Base-by-base conservation (phyloP, 2,329 filamentous ascomycete genomes). In the Calonectria pseudoturangicola region DNA sequence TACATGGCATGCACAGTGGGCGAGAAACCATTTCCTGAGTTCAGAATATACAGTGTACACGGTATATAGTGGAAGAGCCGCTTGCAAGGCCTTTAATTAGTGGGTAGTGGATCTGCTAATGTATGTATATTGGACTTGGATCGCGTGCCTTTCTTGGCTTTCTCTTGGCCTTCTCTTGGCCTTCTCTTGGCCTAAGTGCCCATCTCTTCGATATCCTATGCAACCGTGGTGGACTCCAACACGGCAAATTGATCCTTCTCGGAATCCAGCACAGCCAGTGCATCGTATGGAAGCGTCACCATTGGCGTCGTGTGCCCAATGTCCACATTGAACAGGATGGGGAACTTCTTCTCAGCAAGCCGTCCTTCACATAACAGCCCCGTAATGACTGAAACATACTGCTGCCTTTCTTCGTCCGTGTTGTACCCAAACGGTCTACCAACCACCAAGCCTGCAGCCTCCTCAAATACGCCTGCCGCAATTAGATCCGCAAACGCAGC, bases 271-370 rank as follows among this genome's bases (percentile, higher is more conserved):
- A 77, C 73, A 18, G 80, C 85, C 72, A 86, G 48, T 1, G 81
- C 80, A 75, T 85, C 85, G 50, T 78, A 82, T 0, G 85, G 85
- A 30, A 87, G 70, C 0, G 86, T 87, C 6, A 87, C 79, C 75
- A 86, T 81, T 0, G 86, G 85, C 10, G 78, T 79, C 0, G 85
- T 86, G 73, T 87, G 85, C 0, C 86, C 86, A 54, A 87, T 77
- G 51, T 87, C 86, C 0, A 87, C 83, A 28, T 83, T 82, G 10
- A 84, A 84, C 65, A 87, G 39, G 12, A 87, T 85, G 0, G 86
- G 86, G 66, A 86, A 86, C 56, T 74, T 77, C 18, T 72, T 79
- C 2, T 77, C 75, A 0, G 78, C 83, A 50, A 84, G 21, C 0
- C 75, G 75, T 0, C 83, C 82, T n/a, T 84, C 82, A 12, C 84